These are phyloP conservation scores for Rhizophagus sp. DNA, from an alignment of 192 early-diverging fungal genomes.

Conservation along the genomic window DNA sequence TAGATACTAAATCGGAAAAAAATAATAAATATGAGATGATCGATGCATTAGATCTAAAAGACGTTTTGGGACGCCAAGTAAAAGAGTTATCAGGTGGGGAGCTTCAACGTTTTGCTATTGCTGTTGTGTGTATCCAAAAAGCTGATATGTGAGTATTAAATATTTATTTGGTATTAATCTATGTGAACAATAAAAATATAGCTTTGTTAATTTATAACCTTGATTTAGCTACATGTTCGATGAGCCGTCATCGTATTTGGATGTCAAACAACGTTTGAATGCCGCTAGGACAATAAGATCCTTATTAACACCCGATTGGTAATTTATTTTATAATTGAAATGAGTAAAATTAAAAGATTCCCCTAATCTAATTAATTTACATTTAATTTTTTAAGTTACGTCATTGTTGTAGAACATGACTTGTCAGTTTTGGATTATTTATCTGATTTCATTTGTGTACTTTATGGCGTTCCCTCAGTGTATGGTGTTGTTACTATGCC, in stretches of 20 bases:
- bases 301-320: constrained; percentile 61
- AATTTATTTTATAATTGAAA: not conserved
- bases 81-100: constrained; percentile 91
- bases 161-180: not conserved
- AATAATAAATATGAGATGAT: constrained; percentile 78
- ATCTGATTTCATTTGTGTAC: constrained; percentile 96
- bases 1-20: constrained; percentile 69
- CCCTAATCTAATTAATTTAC: not conserved
- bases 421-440: constrained; percentile 96
- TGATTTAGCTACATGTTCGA: constrained; percentile 91
- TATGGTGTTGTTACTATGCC: constrained; percentile 99
- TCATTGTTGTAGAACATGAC: constrained; percentile 99
- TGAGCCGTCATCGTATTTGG: constrained; percentile 96
- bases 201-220: not conserved
- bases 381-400: constrained; percentile 54
- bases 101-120: constrained; percentile 98
- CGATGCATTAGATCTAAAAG: constrained; percentile 72
- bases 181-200: not conserved
- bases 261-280: constrained; percentile 99
- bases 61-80: constrained; percentile 84
- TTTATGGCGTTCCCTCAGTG: constrained; percentile 95
- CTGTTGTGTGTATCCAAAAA: constrained; percentile 73
- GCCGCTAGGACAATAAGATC: constrained; percentile 91
- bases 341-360: not conserved
- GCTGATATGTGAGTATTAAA: constrained; percentile 75